Evolutionary conservation across 192 early-diverging fungal species (phyloP), one percentile per base, ranked within the genome.

Genomic region (Linnemannia exigua): DNA sequence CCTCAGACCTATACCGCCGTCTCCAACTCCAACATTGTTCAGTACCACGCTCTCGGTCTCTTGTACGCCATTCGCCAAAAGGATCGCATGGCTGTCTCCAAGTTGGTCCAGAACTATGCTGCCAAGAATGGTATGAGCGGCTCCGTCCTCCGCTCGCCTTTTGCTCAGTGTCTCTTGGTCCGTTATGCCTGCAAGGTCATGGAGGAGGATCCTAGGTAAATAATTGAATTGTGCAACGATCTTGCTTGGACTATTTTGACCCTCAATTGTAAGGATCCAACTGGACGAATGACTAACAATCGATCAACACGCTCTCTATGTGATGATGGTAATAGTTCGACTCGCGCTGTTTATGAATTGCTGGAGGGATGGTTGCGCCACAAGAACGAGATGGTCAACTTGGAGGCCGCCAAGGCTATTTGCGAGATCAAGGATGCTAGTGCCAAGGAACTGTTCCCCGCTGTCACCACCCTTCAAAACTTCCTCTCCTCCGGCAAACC

Each of bases 31-130:
- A 94, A 94, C 74, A 97, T 96, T 87, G 93, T 94, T 46, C 98
- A 99, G 90, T 99, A 99, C 88, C 98, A 99, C 81, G 98, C 98
- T n/a, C 87, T 99, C 19, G 98, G 98, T 5, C 90, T 99, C 14
- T 83, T 99, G 88, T 99, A 98, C 81, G 93, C 94, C 68, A 99
- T 99, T 73, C 92, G 97, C 17, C 96, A 98, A 85, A 97, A 98
- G 84, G 98, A 99, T 91, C 92, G 96, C 48, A 99, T 99, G 98
- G 98, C 98, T 14, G 96, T 99, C 67, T 93, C 96, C 83, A 99
- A 99, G 90, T 79, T 99, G 72, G 96, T 99, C 33, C 98, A 99
- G 81, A 93, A 92, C 70, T 96, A 97, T 82, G 92, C 96, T 41
- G 92, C 91, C 31, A 82, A 76, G 46, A 80, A 89, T 35, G 90